Base-by-base conservation (phyloP, 2,329 filamentous ascomycete species). In the Diaporthe amygdali region DNA sequence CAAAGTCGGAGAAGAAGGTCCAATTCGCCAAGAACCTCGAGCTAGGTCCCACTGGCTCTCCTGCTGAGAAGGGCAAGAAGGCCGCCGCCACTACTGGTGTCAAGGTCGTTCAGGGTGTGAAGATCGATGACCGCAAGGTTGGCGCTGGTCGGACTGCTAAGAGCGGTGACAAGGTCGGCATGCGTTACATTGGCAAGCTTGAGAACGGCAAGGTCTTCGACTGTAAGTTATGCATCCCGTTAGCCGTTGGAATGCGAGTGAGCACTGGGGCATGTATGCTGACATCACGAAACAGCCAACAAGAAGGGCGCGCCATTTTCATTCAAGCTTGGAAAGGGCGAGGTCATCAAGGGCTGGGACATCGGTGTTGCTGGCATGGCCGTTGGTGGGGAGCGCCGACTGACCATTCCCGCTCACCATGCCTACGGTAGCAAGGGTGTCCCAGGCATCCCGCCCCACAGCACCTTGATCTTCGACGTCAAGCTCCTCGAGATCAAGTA, bases 261-360 rank as follows among this genome's bases (percentile, higher is more conserved):
- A 41, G 17, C 6, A 14, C 3, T 41, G 54, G 27, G 41, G 20
- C 30, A 34, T 27, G 4, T 1, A 34, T 12, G 55, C 68, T 73
- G 55, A 74, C 77, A 77, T 78, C 27, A 5, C 75, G 30, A 27
- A 15, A 52, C 78, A 95, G 94, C 95, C 83, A 98, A 99, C 90
- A 99, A 98, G 90, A 98, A 97, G 87, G 96, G 96, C 78, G 95
- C 97, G 87, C 96, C 97, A 71, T 99, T 99, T 87, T 89, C 89
- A 76, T 98, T 98, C 91, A 97, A 96, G 88, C 91, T 97, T 73
- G 97, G 96, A 77, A 91, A 92, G 81, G 95, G 95, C 73, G 94
- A 98, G 83, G 97, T 99, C 79, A 99, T 99, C 87, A 96, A 97
- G 89, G 96, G 96, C 76, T 98, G 96, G 97, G 97, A 99, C 82